Conservation (phyloP, 2,329 filamentous ascomycete species). For the Hymenoscyphus infarciens region DNA sequence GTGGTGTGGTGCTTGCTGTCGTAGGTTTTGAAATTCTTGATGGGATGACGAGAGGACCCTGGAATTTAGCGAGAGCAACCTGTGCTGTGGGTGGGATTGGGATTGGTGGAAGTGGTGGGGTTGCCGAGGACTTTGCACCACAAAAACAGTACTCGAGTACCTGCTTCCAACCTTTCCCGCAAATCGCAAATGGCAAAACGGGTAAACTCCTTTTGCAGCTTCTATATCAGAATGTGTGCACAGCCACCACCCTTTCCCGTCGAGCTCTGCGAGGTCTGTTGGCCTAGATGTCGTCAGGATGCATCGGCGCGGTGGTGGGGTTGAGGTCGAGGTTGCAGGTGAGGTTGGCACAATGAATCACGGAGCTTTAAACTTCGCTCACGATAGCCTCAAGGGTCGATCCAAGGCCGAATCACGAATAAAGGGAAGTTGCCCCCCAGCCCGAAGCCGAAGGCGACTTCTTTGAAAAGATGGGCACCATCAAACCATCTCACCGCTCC, state of each 20-base stretch:
- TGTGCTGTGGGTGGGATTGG: neutral
- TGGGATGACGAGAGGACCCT: neutral
- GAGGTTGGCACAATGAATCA: slow-evolving; percentile 12
- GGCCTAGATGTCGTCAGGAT: slow-evolving; percentile 21
- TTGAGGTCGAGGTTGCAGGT: no score
- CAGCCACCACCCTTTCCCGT: slow-evolving; percentile 10
- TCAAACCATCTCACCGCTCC: slow-evolving; percentile 20
- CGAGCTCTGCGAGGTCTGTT: slow-evolving; percentile 7
- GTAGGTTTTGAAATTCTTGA: neutral
- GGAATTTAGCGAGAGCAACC: neutral
- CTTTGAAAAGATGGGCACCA: slow-evolving; percentile 31
- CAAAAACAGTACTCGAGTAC: slow-evolving; percentile 5
- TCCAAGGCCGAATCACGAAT: slow-evolving; percentile 14
- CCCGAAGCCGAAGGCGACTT: slow-evolving; percentile 26
- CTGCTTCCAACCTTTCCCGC: slow-evolving; percentile 1
- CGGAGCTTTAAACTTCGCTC: slow-evolving; percentile 9
- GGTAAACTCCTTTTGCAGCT: neutral
- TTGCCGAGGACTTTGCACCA: neutral
- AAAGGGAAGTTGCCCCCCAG: slow-evolving; percentile 21
- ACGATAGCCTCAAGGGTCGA: neutral
- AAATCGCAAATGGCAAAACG: neutral
- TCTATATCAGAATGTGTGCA: slow-evolving; percentile 4
- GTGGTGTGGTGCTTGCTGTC: neutral
- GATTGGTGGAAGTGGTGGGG: neutral
- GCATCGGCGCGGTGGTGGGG: slow-evolving; percentile 18